Evolutionary conservation across 768 basidiomycete species (phyloP), one percentile per base, ranked within the genome.

Genomic region (Tylopilus vinaceipallidus): DNA sequence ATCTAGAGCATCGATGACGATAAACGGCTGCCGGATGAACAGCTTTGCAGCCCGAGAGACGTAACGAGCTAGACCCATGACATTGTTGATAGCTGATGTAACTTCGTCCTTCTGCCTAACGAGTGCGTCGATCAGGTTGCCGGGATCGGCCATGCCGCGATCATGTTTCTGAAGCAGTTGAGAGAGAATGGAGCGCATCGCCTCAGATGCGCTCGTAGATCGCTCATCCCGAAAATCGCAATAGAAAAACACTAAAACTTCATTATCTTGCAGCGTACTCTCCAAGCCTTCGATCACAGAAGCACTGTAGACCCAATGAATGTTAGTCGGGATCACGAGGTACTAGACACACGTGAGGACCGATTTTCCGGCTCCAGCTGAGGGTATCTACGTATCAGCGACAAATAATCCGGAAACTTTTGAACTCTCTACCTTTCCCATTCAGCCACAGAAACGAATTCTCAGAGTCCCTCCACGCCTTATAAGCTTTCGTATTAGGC

Each of bases 161-260:
- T n/a, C n/a, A 36, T 13, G 9, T n/a, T 51, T n/a, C 22, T 36
- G 42, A 3, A 59, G 14, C 0, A 59, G 24, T 16, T 59, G 57
- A 3, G 41, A 42, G 14, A 54, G 37, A 2, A 61, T n/a, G 3
- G 56, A 52, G 1, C 50, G 56, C 47, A 61, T 45, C 23, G 50
- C 38, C 33, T 52, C 51, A 8, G 26, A 7, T 0, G 45, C 32
- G 13, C 14, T 50, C 13, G 47, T 60, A 3, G 54, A 47, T 6
- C 46, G 45, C 20, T 50, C 54, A 5, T 26, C 38, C 11, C 51
- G 51, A 5, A 53, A 60, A 33, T 60, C 51, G 12, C 54, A 60
- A 17, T 60, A 60, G 19, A 60, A 56, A 16, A 30, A 29, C 12
- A 12, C 27, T 6, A 29, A 35, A 11, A 34, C 3, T 6, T 51